Evolutionary conservation across 139 green algal species (phyloP), one percentile per base, ranked within the genome.

Genomic region (Picochlorum costavermella): DNA sequence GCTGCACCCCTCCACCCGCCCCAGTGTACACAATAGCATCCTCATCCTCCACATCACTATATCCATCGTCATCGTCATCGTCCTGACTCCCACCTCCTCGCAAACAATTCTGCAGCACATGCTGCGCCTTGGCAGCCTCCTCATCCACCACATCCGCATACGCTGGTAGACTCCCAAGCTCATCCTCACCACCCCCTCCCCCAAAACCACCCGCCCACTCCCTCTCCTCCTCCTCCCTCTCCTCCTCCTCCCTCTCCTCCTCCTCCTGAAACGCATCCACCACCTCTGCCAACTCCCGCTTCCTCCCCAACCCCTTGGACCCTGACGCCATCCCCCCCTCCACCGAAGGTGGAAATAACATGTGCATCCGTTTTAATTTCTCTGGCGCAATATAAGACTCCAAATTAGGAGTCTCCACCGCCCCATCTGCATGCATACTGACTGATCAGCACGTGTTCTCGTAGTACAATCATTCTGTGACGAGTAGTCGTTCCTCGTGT

Each of bases 211-310:
- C 25, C 6, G 50, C 50, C 28, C 45, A 45, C 12, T 63, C 66
- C 10, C 66, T 40, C 8, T 23, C 64, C 8, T 69, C 63, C 9
- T 69, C 46, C 25, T 63, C 66, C 10, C 66, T 0, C 20, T 30
- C n/a, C 1, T 36, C 23, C 6, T 31, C 51, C 10, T 20, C n/a
- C n/a, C n/a, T n/a, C n/a, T n/a, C 20, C 20, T 30, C n/a, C 1
- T 36, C 23, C 6, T 31, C 51, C 10, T 20, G 25, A 25, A 61
- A 33, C 17, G 55, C 17, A 37, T 66, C n/a, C 12, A 43, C 43
- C 31, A 28, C 56, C 28, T 40, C 50, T 28, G 50, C 33, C 33
- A 40, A 40, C 33, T 40, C 33, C 33, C 33, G 33, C 25, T 49
- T 58, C 50, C 50, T 58, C 6, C 25, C 25, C 50, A 49, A 49